Conservation (phyloP, 371 early-diverging fungal genomes). For the Mucor circinelloides region DNA sequence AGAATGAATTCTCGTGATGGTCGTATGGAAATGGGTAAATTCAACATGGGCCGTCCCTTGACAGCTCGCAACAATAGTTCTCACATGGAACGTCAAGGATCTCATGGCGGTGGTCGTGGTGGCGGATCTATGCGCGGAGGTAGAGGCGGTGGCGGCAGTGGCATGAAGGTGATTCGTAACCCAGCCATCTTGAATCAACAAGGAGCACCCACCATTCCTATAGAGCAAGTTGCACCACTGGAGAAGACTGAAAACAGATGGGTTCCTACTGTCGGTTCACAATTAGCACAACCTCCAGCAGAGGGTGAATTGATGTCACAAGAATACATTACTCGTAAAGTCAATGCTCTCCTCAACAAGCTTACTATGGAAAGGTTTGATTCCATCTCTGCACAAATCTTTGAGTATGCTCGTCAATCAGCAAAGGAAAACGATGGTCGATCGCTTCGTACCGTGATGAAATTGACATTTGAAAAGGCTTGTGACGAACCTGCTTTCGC, state of each 20-base stretch:
- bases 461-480: conserved; percentile 91
- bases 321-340: conserved; percentile 75
- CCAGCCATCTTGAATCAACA: conserved; percentile 34
- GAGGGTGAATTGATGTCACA: conserved; percentile 52
- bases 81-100: conserved; percentile 37
- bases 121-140: conserved; percentile 24
- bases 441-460: conserved; percentile 79
- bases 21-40: conserved; percentile 54
- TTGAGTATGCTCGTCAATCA: conserved; percentile 73
- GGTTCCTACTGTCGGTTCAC: conserved; percentile 54
- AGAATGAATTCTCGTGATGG: conserved; percentile 46
- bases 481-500: conserved; percentile 92
- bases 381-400: conserved; percentile 77
- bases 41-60: conserved; percentile 50
- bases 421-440: conserved; percentile 68
- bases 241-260: conserved; percentile 84
- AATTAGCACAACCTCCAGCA: conserved; percentile 17
- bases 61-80: conserved; percentile 53
- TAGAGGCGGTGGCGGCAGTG: conserved; percentile 40
- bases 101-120: conserved; percentile 40
- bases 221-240: conserved; percentile 74
- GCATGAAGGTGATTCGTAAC: conserved; percentile 44
- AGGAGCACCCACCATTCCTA: conserved; percentile 58
- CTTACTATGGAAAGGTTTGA: conserved; percentile 94
- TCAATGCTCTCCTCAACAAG: conserved; percentile 91